Percentiles rank a stretch among this genome's conserved stretches.
Conservation (phyloP, 2,329 filamentous ascomycete species). For the Colletotrichum karsti region DNA sequence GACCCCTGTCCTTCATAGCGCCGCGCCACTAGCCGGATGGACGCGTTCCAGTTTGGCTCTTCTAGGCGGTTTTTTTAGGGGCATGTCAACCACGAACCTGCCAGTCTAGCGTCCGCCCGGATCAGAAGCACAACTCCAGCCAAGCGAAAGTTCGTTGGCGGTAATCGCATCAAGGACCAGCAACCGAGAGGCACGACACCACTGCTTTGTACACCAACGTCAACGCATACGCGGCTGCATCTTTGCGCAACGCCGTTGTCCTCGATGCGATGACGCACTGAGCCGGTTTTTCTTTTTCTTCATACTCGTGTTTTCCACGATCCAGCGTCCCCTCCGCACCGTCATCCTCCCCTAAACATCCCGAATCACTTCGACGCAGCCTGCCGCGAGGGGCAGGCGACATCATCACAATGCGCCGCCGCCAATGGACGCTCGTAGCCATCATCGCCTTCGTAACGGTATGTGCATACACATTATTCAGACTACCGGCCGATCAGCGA, state of each 20-base stretch:
- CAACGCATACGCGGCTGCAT: not conserved
- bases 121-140: not conserved
- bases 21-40: not conserved
- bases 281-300: not conserved
- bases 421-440: slow-evolving; percentile 45
- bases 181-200: not conserved
- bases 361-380: slow-evolving; percentile 2
- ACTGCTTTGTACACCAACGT: not conserved
- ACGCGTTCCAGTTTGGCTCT: not conserved
- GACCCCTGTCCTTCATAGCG: slow-evolving; percentile 9
- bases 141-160: not conserved
- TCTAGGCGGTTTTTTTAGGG: slow-evolving; percentile 19
- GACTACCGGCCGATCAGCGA: slow-evolving; percentile 19
- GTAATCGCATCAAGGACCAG: not conserved
- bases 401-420: slow-evolving; percentile 42
- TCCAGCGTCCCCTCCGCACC: not conserved
- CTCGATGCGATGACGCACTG: slow-evolving; percentile 16
- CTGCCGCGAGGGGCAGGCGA: slow-evolving; percentile 6
- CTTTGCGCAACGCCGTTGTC: not conserved
- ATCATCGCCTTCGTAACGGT: slow-evolving; percentile 47
- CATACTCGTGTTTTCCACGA: not conserved
- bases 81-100: slow-evolving; percentile 3
- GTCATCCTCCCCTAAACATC: not conserved
- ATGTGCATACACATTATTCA: slow-evolving; percentile 42
- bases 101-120: slow-evolving; percentile 15